Evolutionary conservation across 1,139 yeast species (phyloP).

Genomic region (Geotrichum australiense): DNA sequence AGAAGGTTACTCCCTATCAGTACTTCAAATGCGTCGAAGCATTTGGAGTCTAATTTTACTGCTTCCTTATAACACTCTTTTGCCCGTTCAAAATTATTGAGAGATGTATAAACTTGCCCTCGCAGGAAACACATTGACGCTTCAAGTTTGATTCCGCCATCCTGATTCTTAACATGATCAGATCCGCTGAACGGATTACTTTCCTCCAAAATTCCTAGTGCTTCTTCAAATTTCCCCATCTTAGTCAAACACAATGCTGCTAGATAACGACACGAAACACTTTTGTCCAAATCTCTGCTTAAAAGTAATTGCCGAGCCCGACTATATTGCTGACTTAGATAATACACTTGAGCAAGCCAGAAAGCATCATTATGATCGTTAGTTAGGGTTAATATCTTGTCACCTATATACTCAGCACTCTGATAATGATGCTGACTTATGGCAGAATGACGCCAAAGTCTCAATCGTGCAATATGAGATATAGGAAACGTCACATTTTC

Average conservation of each 20-base stretch:
- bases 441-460: conserved; percentile 94
- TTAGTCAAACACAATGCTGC: conserved; percentile 72
- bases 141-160: conserved; percentile 41
- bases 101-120: conserved; percentile 77
- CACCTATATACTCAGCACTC: conserved; percentile 90
- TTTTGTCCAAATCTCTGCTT: conserved; percentile 37
- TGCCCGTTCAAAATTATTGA: conserved; percentile 79
- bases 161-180: conserved; percentile 15
- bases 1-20: conserved; percentile 65
- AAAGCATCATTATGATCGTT: conserved; percentile 89
- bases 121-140: conserved; percentile 82
- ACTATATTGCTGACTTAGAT: conserved; percentile 63
- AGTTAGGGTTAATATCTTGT: conserved; percentile 74
- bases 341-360: conserved; percentile 91
- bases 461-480: conserved; percentile 76
- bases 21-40: conserved; percentile 88
- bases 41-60: conserved; percentile 76
- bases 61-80: conserved; percentile 88
- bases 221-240: conserved; percentile 80
- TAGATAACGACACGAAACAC: conserved; percentile 73
- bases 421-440: conserved; percentile 84
- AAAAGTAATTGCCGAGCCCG: conserved; percentile 65
- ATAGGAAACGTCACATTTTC: conserved; percentile 28
- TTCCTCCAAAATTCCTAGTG: conserved; percentile 80
- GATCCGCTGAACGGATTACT: conserved; percentile 52